phyloP scores from a whole-genome alignment of 2,329 filamentous ascomycete genomes.

The Cladosporium halotolerans region DNA sequence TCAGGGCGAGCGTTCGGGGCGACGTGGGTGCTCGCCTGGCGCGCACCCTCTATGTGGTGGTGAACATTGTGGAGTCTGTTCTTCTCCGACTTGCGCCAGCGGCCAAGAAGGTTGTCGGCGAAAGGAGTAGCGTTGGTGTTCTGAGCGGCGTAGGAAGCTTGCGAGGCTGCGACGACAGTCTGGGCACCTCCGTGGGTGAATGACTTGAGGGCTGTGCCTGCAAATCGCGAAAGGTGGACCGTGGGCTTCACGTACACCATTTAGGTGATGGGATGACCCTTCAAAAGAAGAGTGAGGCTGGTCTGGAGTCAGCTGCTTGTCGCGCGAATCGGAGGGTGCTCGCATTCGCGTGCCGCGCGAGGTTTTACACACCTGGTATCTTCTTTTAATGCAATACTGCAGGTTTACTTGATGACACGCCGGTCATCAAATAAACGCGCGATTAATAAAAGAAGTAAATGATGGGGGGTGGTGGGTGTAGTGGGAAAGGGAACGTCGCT shows the following conservation, averaged over 20 bases:
- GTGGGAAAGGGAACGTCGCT: slow-evolving; percentile 1
- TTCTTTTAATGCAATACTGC: slow-evolving; percentile 47
- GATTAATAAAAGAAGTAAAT: slow-evolving; percentile 21
- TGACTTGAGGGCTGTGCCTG: slow-evolving; percentile 60
- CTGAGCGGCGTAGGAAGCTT: slow-evolving; percentile 70
- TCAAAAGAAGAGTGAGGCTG: slow-evolving; percentile 49
- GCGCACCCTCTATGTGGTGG: slow-evolving; percentile 27
- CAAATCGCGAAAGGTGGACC: slow-evolving; percentile 86
- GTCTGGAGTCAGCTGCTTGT: background rate
- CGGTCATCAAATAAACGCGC: slow-evolving; percentile 89
- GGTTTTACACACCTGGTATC: background rate
- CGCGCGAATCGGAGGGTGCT: slow-evolving; percentile 11
- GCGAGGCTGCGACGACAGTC: slow-evolving; percentile 90
- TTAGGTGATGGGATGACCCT: slow-evolving; percentile 69
- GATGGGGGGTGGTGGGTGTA: slow-evolving; percentile 7
- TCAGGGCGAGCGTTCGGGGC: slow-evolving; percentile 30
- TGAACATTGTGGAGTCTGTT: slow-evolving; percentile 25
- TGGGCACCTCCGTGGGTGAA: slow-evolving; percentile 98
- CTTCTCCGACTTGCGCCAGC: slow-evolving; percentile 38
- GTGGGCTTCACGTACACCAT: slow-evolving; percentile 70
- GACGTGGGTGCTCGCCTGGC: slow-evolving; percentile 30
- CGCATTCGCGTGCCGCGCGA: slow-evolving; percentile 1
- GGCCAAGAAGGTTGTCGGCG: slow-evolving; percentile 43
- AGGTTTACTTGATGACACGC: slow-evolving; percentile 97
- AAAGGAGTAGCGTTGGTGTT: slow-evolving; percentile 51